Evolutionary conservation across 768 basidiomycete species (phyloP), one percentile per base, ranked within the genome.

Genomic region (Psilocybe azurescens): DNA sequence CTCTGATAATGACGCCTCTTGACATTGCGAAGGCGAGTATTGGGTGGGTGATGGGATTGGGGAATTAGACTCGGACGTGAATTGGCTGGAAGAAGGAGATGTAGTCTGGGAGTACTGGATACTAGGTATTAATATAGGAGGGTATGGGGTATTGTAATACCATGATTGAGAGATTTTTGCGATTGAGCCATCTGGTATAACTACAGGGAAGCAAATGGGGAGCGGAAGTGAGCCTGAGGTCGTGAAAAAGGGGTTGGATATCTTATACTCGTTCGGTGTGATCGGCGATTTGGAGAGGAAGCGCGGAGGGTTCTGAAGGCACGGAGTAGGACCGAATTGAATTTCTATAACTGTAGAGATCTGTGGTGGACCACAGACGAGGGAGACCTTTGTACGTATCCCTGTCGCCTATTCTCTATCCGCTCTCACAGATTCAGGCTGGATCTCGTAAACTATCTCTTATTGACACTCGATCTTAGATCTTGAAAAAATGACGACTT

Each of bases 321-420:
- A 58, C 56, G 20, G 57, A 55, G 53, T 47, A 56, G 56, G 50
- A 55, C 47, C 33, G 33, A 57, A 56, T 50, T 59, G 46, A 53
- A 61, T 61, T 62, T 30, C 60, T 59, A 65, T 65, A 65, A 14
- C 38, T 20, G 59, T 29, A 46, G 54, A 62, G 55, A 58, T 61
- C 59, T 66, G 62, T 57, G 44, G 30, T 50, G 62, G 47, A 53
- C 33, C 33, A 36, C 6, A 24, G 24, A 24, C 24, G 39, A 58
- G 48, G 46, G 53, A 41, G 47, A 36, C 5, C 20, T 56, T 48
- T 56, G 65, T 69, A 69, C 67, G 67, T 69, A 65, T 58, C 29
- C 28, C 65, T 67, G 68, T 67, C 65, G 67, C 14, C 50, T 32
- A 24, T 24, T 7, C 52, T 59, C 64, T 69, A 70, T 71, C 67